Percentiles rank a stretch among this genome's conserved stretches.
phyloP scores from a whole-genome alignment of 306 rosid species.

The Rosa rugosa region DNA sequence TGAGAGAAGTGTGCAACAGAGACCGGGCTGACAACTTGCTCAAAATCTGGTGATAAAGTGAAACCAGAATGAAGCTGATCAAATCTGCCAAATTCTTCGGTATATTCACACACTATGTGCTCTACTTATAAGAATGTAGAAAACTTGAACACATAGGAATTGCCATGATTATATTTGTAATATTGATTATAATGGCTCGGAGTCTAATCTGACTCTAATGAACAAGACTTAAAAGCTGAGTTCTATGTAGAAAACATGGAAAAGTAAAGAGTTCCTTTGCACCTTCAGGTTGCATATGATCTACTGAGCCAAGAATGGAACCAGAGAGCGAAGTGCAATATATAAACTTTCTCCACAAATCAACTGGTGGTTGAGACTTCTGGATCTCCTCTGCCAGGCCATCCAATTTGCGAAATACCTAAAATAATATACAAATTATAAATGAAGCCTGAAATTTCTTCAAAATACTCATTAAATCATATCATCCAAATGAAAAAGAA shows the following conservation, averaged over 20 bases:
- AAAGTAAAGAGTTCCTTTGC: conserved; percentile 26
- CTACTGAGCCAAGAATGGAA: conserved; percentile 87
- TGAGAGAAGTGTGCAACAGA: conserved; percentile 91
- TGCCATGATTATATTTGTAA: background rate
- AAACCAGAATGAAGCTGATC: conserved; percentile 30
- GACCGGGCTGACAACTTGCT: conserved; percentile 75
- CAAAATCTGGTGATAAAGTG: conserved; percentile 64
- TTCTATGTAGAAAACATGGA: background rate
- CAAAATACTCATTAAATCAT: conserved; percentile 5
- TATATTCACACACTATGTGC: background rate
- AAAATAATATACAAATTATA: conserved; percentile 28
- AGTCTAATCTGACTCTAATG: background rate
- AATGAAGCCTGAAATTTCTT: conserved; percentile 16
- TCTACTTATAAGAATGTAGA: background rate
- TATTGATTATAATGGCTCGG: background rate
- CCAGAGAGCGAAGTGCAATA: conserved; percentile 90
- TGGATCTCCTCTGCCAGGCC: conserved; percentile 91
- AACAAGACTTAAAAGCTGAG: conserved; percentile 9
- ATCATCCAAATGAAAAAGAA: conserved; percentile 16
- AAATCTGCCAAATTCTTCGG: background rate
- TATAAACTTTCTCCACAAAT: conserved; percentile 89
- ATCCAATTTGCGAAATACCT: conserved; percentile 85
- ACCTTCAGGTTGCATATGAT: conserved; percentile 97
- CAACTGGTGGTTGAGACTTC: conserved; percentile 84
- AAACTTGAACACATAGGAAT: background rate